A percentile compares a stretch with the other conserved stretches of the same genome.
These are phyloP conservation scores for Coemansia sp. DNA, from an alignment of 192 early-diverging fungal genomes.

Conservation along the genomic window DNA sequence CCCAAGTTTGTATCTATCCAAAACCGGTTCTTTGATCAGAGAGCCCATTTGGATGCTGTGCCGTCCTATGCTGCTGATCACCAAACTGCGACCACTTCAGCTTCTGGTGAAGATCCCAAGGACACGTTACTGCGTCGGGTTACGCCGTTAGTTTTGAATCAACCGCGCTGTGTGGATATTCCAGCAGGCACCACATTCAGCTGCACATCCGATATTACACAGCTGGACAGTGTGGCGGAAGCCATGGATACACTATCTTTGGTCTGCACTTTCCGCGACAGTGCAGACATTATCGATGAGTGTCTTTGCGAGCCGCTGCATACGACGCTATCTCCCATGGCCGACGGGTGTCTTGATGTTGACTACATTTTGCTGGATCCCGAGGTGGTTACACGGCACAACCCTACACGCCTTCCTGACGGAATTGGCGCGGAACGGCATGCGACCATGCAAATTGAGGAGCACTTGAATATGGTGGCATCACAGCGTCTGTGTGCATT, in stretches of 20 bases:
- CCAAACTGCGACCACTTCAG: neutral
- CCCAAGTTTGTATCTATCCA: neutral
- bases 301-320: slow-evolving; percentile 29
- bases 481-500: neutral
- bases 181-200: neutral
- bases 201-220: neutral
- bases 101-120: neutral
- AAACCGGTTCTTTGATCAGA: neutral
- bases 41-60: neutral
- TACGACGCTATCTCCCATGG: slow-evolving; percentile 18
- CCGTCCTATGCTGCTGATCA: neutral
- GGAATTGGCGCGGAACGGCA: slow-evolving; percentile 3
- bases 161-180: neutral
- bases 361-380: slow-evolving; percentile 33
- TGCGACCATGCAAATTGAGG: slow-evolving; percentile 5
- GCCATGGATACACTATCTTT: slow-evolving; percentile 37
- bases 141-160: neutral
- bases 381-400: slow-evolving; percentile 20
- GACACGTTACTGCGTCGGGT: neutral
- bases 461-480: neutral
- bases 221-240: slow-evolving; percentile 5
- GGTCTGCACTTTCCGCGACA: neutral
- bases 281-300: slow-evolving; percentile 12
- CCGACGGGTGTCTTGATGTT: slow-evolving; percentile 37
- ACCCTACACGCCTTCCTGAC: slow-evolving; percentile 17